Base-by-base conservation (phyloP, 331 rosid genomes). In the Spiraea crenata region DNA sequence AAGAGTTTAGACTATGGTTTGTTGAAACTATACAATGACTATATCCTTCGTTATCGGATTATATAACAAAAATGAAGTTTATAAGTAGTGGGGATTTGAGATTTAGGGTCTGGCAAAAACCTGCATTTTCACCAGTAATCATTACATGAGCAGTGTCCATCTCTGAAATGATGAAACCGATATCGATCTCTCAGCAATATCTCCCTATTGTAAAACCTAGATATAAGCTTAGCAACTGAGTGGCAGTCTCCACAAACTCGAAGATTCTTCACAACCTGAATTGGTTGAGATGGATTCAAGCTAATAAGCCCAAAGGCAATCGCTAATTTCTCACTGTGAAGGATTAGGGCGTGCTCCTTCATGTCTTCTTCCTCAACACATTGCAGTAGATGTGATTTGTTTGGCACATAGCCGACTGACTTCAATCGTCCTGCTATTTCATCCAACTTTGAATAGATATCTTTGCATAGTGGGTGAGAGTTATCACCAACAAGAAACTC, bases 161-260 rank as follows among this genome's bases (percentile, higher is more conserved):
- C 83, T 76, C 81, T 82, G 58, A 88, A 83, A 84, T 80, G 86
- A 71, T 88, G 95, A 58, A 85, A 88, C 60, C 89, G 80, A 63
- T 88, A 85, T 72, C 87, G 65, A 72, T 88, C 91, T 69, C 91
- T 84, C 39, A 88, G 72, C 72, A 84, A 55, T 65, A 88, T 85
- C 49, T 88, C 89, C 77, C 87, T 75, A 15, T 51, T 59, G 25
- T 85, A 85, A 68, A 80, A 65, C 63, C 67, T 70, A 6, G 89
- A 88, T 74, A 82, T 35, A 45, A 83, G 91, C 83, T 85, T 88
- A 63, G 91, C 86, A 65, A 82, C 85, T 12, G 82, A 63, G 41
- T 88, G 89, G 25, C 86, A 85, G 73, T 85, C 90, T 51, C 86
- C 78, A 63, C 90, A 87, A 69, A 87, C 80, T 34, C 89, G 90